A percentile compares a stretch with the other conserved stretches of the same genome.
Conservation (phyloP, 2,329 filamentous ascomycete genomes). For the Aspergillus fumigatus region DNA sequence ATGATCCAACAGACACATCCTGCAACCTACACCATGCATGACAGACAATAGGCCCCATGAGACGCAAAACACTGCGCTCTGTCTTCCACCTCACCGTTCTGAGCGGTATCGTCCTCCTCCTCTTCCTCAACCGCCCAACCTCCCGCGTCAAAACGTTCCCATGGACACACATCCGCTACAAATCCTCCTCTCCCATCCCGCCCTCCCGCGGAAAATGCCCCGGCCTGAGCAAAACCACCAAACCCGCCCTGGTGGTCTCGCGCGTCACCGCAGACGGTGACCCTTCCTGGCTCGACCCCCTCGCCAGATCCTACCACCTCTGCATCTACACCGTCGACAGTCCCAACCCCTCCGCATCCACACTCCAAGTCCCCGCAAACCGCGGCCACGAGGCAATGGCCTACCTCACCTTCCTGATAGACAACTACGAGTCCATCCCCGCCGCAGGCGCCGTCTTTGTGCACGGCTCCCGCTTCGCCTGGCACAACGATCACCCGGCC, state of each 20-base stretch:
- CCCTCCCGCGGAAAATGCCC: slow-evolving; percentile 41
- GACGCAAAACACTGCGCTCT: slow-evolving; percentile 33
- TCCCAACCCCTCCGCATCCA: slow-evolving; percentile 17
- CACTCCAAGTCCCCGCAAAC: slow-evolving; percentile 44
- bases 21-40: not conserved
- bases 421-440: slow-evolving; percentile 42
- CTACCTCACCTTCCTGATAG: slow-evolving; percentile 46
- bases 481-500: slow-evolving; percentile 42
- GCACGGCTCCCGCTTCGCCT: slow-evolving; percentile 42
- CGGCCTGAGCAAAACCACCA: slow-evolving; percentile 32
- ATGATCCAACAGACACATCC: not conserved
- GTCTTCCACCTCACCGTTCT: slow-evolving; percentile 36
- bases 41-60: slow-evolving; percentile 15
- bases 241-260: slow-evolving; percentile 45
- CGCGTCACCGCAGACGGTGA: slow-evolving; percentile 40
- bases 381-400: slow-evolving; percentile 46
- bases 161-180: slow-evolving; percentile 44
- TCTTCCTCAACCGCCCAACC: slow-evolving; percentile 34
- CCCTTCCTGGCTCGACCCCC: slow-evolving; percentile 37
- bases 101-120: slow-evolving; percentile 30
- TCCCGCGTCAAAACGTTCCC: slow-evolving; percentile 32
- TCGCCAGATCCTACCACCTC: slow-evolving; percentile 40
- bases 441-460: slow-evolving; percentile 39
- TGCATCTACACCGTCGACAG: slow-evolving; percentile 45
- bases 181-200: slow-evolving; percentile 34